A percentile compares a stretch with the other conserved stretches of the same genome.
These are phyloP conservation scores for Gynochthodes officinalis DNA, from an alignment of 257 asterid genomes.

Conservation along the genomic window DNA sequence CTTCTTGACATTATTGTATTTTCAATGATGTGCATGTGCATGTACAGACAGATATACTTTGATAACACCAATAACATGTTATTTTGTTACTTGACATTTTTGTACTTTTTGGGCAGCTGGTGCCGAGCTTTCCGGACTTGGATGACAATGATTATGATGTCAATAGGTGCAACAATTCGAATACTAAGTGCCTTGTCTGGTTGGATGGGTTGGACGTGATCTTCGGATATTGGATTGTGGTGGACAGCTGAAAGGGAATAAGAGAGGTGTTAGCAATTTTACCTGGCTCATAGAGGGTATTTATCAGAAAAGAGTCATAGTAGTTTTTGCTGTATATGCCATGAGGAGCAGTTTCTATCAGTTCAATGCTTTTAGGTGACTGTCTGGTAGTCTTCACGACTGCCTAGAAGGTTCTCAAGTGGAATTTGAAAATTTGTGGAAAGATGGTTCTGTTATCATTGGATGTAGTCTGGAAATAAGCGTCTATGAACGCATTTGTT, in stretches of 20 bases:
- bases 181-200: slow-evolving; percentile 47
- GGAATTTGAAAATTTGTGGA: slow-evolving; percentile 6
- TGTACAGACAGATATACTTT: not conserved
- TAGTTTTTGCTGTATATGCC: slow-evolving; percentile 37
- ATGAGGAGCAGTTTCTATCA: slow-evolving; percentile 34
- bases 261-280: slow-evolving; percentile 31
- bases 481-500: slow-evolving; percentile 14
- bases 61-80: not conserved
- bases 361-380: slow-evolving; percentile 13
- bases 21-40: not conserved
- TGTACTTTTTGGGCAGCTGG: slow-evolving; percentile 43
- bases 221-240: slow-evolving; percentile 28
- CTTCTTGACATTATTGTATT: no score
- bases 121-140: slow-evolving; percentile 69
- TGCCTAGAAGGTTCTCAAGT: slow-evolving; percentile 20
- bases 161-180: slow-evolving; percentile 49
- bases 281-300: slow-evolving; percentile 38
- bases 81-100: not conserved
- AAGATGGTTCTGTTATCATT: slow-evolving; percentile 16
- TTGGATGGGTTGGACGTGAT: slow-evolving; percentile 38
- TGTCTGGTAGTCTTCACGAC: slow-evolving; percentile 19
- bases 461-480: slow-evolving; percentile 18
- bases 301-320: slow-evolving; percentile 25
- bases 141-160: slow-evolving; percentile 50
- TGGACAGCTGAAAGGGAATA: slow-evolving; percentile 34